Evolutionary conservation across 2,329 filamentous ascomycete species (phyloP), one percentile per base, ranked within the genome.

Genomic region (Clarireedia sp.): DNA sequence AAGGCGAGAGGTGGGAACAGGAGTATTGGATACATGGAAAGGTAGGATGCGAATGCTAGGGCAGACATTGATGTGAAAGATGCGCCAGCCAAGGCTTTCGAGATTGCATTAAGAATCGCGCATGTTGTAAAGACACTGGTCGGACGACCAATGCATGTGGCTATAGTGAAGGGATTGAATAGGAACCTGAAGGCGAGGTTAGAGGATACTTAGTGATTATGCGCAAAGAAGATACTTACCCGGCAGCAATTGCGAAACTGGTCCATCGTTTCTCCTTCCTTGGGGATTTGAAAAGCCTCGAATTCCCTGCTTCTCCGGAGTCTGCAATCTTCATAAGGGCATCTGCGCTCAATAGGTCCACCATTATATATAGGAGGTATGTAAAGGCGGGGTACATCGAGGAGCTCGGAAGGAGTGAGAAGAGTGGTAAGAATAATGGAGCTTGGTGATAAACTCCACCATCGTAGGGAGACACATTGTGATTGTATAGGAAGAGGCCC

Each of bases 381-480:
- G 89, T 92, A 61, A 88, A 83, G 63, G 91, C 76, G 23, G 89
- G 86, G 66, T 82, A 82, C 51, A 73, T 69, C 59, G 78, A 74
- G 48, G 83, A 78, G 68, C 85, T 81, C 9, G 94, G 92, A 45
- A 99, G 80, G 45, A 96, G 79, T 37, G 90, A 89, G 77, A 97
- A 96, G 62, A 97, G 79, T 46, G 92, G 90, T 57, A 99, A 82
- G 41, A 99, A 81, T 55, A 99, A 78, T 48, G 94, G 94, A 43
- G 91, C 90, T 78, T 96, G 79, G 72, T 83, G 79, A 70, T 80
- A 85, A 68, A 85, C 89, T 65, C 94, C 94, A 61, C 94, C 94
- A 70, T 99, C 90, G 74, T 97, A 99, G 1, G 94, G 94, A 58
- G 90, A 96, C 56, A 97, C 89, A 74, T 96, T 95, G 71, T 95